phyloP scores from a whole-genome alignment of 1,284 basidiomycete genomes.

The Trichosporon coremiiforme region DNA sequence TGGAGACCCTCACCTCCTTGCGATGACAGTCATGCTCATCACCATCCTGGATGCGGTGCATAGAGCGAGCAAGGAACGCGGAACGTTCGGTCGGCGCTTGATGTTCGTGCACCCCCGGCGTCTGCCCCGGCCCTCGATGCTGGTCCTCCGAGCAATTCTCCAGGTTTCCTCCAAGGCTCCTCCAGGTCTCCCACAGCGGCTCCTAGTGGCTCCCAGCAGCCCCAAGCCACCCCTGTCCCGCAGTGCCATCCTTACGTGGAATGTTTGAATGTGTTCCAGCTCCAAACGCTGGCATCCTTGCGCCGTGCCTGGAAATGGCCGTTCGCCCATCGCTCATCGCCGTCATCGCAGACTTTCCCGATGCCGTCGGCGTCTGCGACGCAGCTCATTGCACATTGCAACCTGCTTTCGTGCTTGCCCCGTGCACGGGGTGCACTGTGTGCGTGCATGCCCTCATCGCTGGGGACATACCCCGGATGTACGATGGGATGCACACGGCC shows the following conservation, averaged over 20 bases:
- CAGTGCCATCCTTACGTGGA: not conserved
- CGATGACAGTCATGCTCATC: no score
- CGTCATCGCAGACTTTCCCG: not conserved
- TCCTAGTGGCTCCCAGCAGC: no score
- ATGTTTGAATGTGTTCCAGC: not conserved
- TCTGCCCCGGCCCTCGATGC: no score
- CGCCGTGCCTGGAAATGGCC: not conserved
- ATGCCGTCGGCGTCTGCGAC: not conserved
- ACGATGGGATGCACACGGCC: not conserved
- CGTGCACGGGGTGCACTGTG: not conserved
- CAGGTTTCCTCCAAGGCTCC: not conserved
- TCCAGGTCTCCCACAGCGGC: not conserved
- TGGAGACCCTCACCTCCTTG: not conserved
- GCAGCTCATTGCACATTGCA: not conserved
- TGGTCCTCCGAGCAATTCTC: no score
- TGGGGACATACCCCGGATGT: not conserved
- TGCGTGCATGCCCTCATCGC: not conserved
- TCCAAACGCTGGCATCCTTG: not conserved
- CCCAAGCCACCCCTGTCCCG: slow-evolving; percentile 6
- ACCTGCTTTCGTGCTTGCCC: not conserved
- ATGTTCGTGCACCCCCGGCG: not conserved
- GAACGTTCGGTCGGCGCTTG: not conserved
- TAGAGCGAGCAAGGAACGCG: not conserved
- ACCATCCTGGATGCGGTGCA: not conserved
- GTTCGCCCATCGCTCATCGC: not conserved